Evolutionary conservation across 805 yeast genomes (phyloP), one percentile per base, ranked within the genome.

Genomic region (Debaryomyces prosopidis): DNA sequence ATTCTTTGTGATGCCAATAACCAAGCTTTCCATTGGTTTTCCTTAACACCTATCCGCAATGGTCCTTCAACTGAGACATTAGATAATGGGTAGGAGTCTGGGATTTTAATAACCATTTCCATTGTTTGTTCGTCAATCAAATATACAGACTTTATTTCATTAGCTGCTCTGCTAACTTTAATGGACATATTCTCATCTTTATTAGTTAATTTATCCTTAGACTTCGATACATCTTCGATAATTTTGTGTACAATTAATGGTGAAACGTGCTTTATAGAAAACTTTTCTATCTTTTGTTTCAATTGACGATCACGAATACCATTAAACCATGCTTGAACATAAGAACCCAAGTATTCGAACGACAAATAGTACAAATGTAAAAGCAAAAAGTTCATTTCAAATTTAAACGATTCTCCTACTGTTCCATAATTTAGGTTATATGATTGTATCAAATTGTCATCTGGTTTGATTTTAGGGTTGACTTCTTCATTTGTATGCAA

Each of bases 1-100:
- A 89, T 83, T 46, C 90, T 79, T 59, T 90, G 96, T 3, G 96
- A 89, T 4, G 97, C 91, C 62, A 92, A 72, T 15, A 92, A 68
- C 98, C 98, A 94, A 1, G 96, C 89, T 54, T 89, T 85, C 96
- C 97, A 91, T 65, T 88, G 90, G 49, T 81, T 82, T 55, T 92
- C 98, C 51, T 86, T 87, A 12, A 92, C 95, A 16, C 98, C 98
- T 28, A 89, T 77, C 49, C 96, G 74, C 39, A 81, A 74, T 0
- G 89, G 80, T 3, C 97, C 97, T 38, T 80, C 81, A 1, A 94
- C 90, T 7, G 73, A 70, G 8, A 94, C 84, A 51, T 80, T 84
- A 1, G 82, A 78, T 35, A 92, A 76, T 8, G 99, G 99, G 55
- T 82, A 94, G 33, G 81, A 77, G 0, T 71, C 57, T 0, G 98